These are phyloP conservation scores for Tulasnella sp. DNA, from an alignment of 768 basidiomycete species.

Conservation along the genomic window DNA sequence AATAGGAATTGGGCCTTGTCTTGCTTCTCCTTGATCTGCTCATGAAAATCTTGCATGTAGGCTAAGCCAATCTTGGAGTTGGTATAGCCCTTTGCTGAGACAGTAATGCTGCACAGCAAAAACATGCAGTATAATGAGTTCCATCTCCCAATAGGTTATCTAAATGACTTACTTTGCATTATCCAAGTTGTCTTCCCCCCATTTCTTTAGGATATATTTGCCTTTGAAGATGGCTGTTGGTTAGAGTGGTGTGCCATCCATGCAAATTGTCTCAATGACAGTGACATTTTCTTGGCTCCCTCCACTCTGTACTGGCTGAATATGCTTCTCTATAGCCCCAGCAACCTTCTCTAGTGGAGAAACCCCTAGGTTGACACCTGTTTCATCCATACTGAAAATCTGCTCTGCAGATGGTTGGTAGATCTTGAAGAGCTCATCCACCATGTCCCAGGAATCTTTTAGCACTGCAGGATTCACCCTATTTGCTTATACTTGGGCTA, in stretches of 20 bases:
- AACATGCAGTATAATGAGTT: background rate
- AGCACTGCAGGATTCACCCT: background rate
- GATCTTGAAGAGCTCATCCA: background rate
- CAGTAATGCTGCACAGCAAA: slow-evolving; percentile 23
- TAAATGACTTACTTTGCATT: background rate
- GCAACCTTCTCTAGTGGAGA: background rate
- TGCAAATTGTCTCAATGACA: slow-evolving; percentile 8
- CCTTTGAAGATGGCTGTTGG: slow-evolving; percentile 16
- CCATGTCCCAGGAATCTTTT: background rate
- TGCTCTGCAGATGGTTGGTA: background rate
- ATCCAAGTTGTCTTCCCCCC: background rate
- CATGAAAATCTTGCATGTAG: slow-evolving; percentile 34
- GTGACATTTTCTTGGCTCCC: slow-evolving; percentile 10
- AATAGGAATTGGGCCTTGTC: slow-evolving; percentile 26
- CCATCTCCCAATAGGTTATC: background rate
- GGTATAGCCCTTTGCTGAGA: slow-evolving; percentile 31
- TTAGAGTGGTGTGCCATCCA: background rate
- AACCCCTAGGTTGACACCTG: background rate
- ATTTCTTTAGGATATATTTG: background rate
- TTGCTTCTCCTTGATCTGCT: slow-evolving; percentile 30
- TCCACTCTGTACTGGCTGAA: background rate
- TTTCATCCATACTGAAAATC: slow-evolving; percentile 17
- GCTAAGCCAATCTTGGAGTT: slow-evolving; percentile 28
- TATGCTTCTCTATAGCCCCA: slow-evolving; percentile 5
- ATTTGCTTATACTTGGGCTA: slow-evolving; percentile 6